phyloP scores from a whole-genome alignment of 768 basidiomycete species.

The Suillus americanus region DNA sequence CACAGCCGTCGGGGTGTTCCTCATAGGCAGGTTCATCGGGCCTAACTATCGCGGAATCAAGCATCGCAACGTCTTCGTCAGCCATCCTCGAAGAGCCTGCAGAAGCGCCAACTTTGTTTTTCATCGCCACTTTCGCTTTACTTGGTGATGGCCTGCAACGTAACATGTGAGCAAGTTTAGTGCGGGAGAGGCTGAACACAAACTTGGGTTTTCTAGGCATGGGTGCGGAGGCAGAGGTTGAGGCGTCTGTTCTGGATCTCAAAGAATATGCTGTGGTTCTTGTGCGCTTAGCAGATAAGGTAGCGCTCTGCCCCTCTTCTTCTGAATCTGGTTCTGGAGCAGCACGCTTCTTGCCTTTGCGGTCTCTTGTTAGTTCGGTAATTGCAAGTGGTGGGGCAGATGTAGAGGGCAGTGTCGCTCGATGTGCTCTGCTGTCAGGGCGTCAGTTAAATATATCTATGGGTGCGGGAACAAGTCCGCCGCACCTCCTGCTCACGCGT shows the following conservation, averaged over 20 bases:
- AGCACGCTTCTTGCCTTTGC: slow-evolving; percentile 93
- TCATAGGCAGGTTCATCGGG: slow-evolving; percentile 45
- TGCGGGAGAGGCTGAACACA: slow-evolving; percentile 13
- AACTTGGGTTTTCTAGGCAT: slow-evolving; percentile 82
- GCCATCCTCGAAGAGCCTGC: slow-evolving; percentile 64
- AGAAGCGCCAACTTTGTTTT: slow-evolving; percentile 54
- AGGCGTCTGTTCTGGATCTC: slow-evolving; percentile 52
- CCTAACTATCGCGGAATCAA: slow-evolving; percentile 56
- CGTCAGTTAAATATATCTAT: slow-evolving; percentile 22
- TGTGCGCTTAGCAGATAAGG: slow-evolving; percentile 55
- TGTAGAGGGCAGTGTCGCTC: slow-evolving; percentile 45
- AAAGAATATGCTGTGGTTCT: slow-evolving; percentile 65
- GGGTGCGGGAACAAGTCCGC: slow-evolving; percentile 19
- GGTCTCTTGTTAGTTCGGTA: slow-evolving; percentile 73
- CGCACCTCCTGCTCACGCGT: slow-evolving; percentile 65
- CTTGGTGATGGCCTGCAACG: slow-evolving; percentile 43
- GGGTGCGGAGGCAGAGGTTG: slow-evolving; percentile 42
- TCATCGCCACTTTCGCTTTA: slow-evolving; percentile 61
- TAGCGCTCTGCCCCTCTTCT: slow-evolving; percentile 54
- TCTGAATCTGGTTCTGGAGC: slow-evolving; percentile 67
- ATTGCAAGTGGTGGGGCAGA: slow-evolving; percentile 54
- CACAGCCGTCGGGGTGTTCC: slow-evolving; percentile 43
- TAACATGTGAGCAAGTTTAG: slow-evolving; percentile 11
- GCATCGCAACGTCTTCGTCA: slow-evolving; percentile 78
- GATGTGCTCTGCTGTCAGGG: slow-evolving; percentile 53